Base-by-base conservation (phyloP, 2,329 filamentous ascomycete genomes). In the Fusarium sp. region DNA sequence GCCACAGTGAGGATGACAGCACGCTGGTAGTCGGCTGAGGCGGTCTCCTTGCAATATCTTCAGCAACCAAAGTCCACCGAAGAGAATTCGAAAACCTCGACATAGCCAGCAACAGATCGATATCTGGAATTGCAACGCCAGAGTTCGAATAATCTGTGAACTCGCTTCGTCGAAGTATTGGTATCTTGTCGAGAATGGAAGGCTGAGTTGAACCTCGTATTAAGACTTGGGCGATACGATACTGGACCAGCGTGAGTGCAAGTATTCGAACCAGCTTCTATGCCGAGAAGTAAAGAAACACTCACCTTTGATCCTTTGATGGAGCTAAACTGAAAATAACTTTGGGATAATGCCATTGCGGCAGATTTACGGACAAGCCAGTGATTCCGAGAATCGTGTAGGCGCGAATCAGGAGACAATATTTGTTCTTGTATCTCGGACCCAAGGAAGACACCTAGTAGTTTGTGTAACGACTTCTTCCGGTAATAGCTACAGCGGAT, bases 401-500 rank as follows among this genome's bases (percentile, higher is more conserved):
- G 4, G 10, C 15, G 5, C 6, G 16, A 7, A 15, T 8, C 13
- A 9, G 13, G 1, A 41, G 10, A 0, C 3, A 42, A 11, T 10
- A 35, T 8, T 24, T 5, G 11, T 20, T 35, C 28, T 12, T 42
- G 8, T 2, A 31, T 18, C 7, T 41, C 2, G 4, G 21, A 3
- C 6, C 26, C 21, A 15, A 33, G 1, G 8, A 41, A 41, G 3
- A 33, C 1, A 4, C 13, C 3, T 1, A 49, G n/a, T 0, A 57
- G 8, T 2, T 41, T 43, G 3, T 21, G 20, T 2, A 21, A 8
- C 1, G 26, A 16, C 35, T 49, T 5, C 0, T 1, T 6, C 13
- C 3, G 8, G 21, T 3, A 3, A 12, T 10, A 47, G 29, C 11
- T n/a, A 0, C 6, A 24, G 0, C 5, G 3, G 3, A 23, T 10